Evolutionary conservation across 2,329 filamentous ascomycete species (phyloP), one percentile per base, ranked within the genome.

Genomic region (Exophiala alcalophila): DNA sequence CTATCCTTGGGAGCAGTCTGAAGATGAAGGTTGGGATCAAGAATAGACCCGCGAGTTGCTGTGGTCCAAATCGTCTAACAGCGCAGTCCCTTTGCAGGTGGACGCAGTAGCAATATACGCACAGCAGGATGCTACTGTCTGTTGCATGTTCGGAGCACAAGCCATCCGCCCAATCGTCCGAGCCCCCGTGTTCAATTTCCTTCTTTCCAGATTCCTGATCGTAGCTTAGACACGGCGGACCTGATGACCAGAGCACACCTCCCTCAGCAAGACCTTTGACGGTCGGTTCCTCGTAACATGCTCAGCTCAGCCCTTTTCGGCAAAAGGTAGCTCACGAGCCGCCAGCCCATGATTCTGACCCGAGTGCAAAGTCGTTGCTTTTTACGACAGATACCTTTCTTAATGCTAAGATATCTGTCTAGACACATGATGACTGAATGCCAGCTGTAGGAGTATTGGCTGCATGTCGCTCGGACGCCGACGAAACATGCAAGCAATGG

Each of bases 371-470:
- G 38, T 39, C 45, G 30, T 35, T 37, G 50, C 29, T 41, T 34
- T 40, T 47, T 46, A 29, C 25, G 42, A 47, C 35, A 31, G 37
- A 42, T 50, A 46, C 34, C 45, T 41, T 42, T 40, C 21, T 44
- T 43, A 26, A 39, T 27, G 36, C 30, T 48, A 48, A 45, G 44
- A 48, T 44, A 44, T 45, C 49, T 38, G 34, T 51, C 40, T 48
- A 48, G 44, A 48, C 40, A 43, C 44, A 61, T 60, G 54, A 60
- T 60, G 42, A 50, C 56, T 54, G 54, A 52, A 60, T 58, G 52
- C 52, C 60, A 57, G 45, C 35, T 39, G 38, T 43, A 45, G 41
- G 34, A 32, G 45, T 40, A 28, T 45, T 42, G 24, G 26, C 15
- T 36, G 39, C 42, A 40, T 38, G 37, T 46, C 33, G 38, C 35